A percentile compares a stretch with the other conserved stretches of the same genome.
phyloP scores from a whole-genome alignment of 2,329 filamentous ascomycete genomes.

The Penicillium sp. region DNA sequence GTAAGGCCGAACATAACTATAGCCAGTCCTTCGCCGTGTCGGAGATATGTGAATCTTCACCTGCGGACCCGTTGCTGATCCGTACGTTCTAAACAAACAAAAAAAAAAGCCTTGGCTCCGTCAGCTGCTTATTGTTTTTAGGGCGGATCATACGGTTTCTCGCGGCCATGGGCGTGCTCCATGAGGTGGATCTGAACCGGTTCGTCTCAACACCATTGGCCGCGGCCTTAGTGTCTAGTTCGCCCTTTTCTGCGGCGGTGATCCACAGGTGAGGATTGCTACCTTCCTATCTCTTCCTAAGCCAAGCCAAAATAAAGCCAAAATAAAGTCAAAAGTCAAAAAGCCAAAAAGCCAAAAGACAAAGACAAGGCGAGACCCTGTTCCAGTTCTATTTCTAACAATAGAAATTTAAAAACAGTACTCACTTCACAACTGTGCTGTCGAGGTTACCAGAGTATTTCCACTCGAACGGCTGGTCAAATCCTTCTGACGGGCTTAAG shows the following conservation, averaged over 20 bases:
- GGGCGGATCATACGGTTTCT: slow-evolving; percentile 16
- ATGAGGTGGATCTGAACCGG: slow-evolving; percentile 4
- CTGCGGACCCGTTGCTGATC: slow-evolving; percentile 12
- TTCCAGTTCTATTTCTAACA: no score
- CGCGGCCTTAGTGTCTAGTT: slow-evolving; percentile 17
- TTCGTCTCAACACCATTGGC: slow-evolving; percentile 9
- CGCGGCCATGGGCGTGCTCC: slow-evolving; percentile 13
- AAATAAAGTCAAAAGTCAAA: not conserved
- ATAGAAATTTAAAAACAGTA: slow-evolving; percentile 8
- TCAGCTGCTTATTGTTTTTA: not conserved
- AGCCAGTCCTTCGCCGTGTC: not conserved
- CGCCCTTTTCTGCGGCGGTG: slow-evolving; percentile 16
- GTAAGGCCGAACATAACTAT: not conserved
- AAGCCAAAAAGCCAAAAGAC: not conserved
- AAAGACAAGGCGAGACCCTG: not conserved
- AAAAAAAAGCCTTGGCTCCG: not conserved
- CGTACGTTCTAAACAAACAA: slow-evolving; percentile 7
- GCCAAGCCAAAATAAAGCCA: no score
- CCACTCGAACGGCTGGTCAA: slow-evolving; percentile 14
- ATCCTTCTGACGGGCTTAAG: slow-evolving; percentile 11
- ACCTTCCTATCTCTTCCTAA: not conserved
- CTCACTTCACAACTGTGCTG: slow-evolving; percentile 18
- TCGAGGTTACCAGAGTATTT: slow-evolving; percentile 21
- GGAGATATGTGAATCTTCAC: not conserved
- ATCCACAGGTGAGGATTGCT: slow-evolving; percentile 13